These are phyloP conservation scores for Plasmodium knowlesi DNA, from an alignment of 169 alveolate species.

Conservation along the genomic window DNA sequence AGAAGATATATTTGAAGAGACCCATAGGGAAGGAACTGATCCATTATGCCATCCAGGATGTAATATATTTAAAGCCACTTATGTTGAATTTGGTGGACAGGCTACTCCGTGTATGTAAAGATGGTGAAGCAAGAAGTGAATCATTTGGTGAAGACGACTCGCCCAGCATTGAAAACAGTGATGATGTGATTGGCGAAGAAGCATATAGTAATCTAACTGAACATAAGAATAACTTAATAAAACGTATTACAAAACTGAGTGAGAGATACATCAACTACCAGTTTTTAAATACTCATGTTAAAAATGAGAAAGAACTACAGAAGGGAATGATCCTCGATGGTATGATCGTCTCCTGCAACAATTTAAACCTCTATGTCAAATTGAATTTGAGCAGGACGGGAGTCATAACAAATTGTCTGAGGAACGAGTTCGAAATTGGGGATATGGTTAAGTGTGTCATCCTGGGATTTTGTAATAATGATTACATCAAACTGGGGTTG, in stretches of 20 bases:
- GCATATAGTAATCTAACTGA: not conserved
- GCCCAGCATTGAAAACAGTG: not conserved
- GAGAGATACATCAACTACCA: constrained; percentile 42
- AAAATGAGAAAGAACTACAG: constrained; percentile 44
- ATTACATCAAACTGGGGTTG: constrained; percentile 52
- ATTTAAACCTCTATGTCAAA: constrained; percentile 31
- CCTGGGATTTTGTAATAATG: constrained; percentile 15
- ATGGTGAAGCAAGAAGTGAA: not conserved
- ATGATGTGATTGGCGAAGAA: not conserved
- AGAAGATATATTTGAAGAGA: constrained; percentile 43
- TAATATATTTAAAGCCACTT: constrained; percentile 37
- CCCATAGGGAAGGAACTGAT: constrained; percentile 51
- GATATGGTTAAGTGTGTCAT: constrained; percentile 54
- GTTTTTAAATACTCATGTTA: constrained; percentile 42
- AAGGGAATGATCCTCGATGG: constrained; percentile 63
- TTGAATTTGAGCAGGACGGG: constrained; percentile 62
- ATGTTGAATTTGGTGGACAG: constrained; percentile 17
- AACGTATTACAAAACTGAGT: constrained; percentile 10
- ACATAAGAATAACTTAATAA: not conserved
- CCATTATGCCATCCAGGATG: constrained; percentile 55
- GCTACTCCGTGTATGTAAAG: not conserved
- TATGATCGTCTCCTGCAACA: constrained; percentile 60
- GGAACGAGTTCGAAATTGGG: constrained; percentile 29
- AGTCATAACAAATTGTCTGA: constrained; percentile 10
- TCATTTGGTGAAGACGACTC: not conserved